Conservation (phyloP, 1,139 yeast genomes). For the Wickerhamomyces sp. region DNA sequence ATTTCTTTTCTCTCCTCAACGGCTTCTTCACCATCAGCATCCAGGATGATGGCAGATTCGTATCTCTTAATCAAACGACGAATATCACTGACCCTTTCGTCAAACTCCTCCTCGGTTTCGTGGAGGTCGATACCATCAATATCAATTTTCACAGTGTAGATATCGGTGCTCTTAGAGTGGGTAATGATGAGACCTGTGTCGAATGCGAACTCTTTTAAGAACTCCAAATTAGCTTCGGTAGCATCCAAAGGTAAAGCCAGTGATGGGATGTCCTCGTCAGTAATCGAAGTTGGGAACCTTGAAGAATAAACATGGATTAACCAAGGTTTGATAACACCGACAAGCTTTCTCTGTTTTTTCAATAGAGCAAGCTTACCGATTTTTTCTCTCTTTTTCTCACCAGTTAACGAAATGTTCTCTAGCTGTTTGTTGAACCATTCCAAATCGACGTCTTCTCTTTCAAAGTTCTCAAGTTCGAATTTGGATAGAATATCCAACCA, state of each 20-base stretch:
- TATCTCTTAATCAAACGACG: constrained; percentile 53
- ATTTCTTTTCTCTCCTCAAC: constrained; percentile 58
- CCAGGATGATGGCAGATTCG: constrained; percentile 64
- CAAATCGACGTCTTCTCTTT: constrained; percentile 72
- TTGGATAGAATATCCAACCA: constrained; percentile 70
- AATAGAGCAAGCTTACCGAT: constrained; percentile 63
- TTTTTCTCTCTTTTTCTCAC: constrained; percentile 61
- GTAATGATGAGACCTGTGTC: constrained; percentile 63
- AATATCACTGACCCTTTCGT: constrained; percentile 36
- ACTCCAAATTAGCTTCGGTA: constrained; percentile 47
- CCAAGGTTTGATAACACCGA: constrained; percentile 63
- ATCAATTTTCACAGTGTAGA: constrained; percentile 57
- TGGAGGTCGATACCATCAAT: constrained; percentile 66
- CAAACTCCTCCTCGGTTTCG: constrained; percentile 60
- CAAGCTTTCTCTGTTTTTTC: constrained; percentile 62
- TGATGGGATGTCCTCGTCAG: constrained; percentile 40
- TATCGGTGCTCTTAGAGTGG: constrained; percentile 51
- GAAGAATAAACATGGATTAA: constrained; percentile 40
- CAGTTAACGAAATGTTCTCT: constrained; percentile 71
- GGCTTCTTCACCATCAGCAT: constrained; percentile 55
- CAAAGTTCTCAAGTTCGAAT: constrained; percentile 77
- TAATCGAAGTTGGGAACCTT: constrained; percentile 24
- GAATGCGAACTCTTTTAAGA: constrained; percentile 55
- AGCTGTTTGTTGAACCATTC: constrained; percentile 89
- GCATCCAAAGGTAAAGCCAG: constrained; percentile 42